A percentile compares a stretch with the other conserved stretches of the same genome.
Evolutionary conservation across 1,284 basidiomycete species (phyloP).

Genomic region (Ceratobasidium sp.): DNA sequence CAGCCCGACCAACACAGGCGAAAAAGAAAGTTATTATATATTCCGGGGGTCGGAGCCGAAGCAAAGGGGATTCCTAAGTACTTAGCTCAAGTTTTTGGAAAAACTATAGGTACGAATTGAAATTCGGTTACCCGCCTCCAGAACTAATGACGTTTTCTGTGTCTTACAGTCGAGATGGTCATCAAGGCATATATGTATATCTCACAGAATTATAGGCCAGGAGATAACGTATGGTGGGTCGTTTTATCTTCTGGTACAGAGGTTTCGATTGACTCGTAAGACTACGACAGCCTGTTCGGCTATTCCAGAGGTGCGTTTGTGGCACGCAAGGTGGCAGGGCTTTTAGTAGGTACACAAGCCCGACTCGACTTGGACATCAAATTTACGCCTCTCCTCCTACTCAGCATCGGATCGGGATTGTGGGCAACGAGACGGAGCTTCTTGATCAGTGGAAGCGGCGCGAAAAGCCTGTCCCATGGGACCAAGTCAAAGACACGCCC

Average conservation of each 20-base stretch:
- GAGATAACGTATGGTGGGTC: constrained; percentile 35
- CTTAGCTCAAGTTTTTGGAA: constrained; percentile 35
- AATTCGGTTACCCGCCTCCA: not conserved
- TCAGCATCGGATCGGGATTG: constrained; percentile 41
- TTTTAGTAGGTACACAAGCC: constrained; percentile 32
- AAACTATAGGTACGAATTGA: constrained; percentile 19
- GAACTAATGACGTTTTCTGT: not conserved
- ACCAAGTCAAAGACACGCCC: constrained; percentile 13
- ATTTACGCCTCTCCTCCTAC: not conserved
- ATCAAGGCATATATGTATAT: constrained; percentile 42
- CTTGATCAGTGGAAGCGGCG: constrained; percentile 36
- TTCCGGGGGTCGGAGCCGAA: constrained; percentile 39
- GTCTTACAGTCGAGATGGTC: constrained; percentile 32
- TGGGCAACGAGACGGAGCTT: constrained; percentile 31
- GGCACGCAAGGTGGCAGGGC: constrained; percentile 45
- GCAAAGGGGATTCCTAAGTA: constrained; percentile 38
- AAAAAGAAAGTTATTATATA: constrained; percentile 22
- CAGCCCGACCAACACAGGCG: not conserved
- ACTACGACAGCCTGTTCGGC: constrained; percentile 20
- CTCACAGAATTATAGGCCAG: constrained; percentile 13
- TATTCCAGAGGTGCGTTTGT: constrained; percentile 47
- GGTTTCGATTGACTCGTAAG: not conserved
- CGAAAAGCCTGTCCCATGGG: constrained; percentile 41
- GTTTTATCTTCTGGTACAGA: not conserved
- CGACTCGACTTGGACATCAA: not conserved